These are phyloP conservation scores for Oryza meridionalis DNA, from an alignment of 176 grass and related monocot genomes.

Conservation along the genomic window DNA sequence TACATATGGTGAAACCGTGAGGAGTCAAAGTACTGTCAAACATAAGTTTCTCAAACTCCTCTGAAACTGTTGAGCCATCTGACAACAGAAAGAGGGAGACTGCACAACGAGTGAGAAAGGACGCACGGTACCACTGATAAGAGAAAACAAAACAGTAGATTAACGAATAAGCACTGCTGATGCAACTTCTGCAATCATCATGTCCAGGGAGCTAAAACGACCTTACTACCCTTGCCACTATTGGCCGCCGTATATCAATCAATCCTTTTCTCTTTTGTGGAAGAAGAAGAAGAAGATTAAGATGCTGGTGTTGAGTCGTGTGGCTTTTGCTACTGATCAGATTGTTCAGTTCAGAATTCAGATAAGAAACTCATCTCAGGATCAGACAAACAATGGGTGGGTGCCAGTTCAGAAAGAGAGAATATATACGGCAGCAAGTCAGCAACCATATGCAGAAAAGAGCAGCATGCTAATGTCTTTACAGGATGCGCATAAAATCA, in stretches of 20 bases:
- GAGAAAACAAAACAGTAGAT: neutral
- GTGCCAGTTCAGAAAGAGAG: neutral
- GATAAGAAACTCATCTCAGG: neutral
- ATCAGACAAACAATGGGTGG: neutral
- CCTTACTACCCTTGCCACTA: neutral
- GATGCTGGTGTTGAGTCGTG: neutral
- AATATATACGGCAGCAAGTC: neutral
- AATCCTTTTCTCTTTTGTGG: neutral
- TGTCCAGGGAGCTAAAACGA: neutral
- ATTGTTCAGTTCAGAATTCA: neutral
- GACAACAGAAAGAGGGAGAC: neutral
- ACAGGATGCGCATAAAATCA: conserved; percentile 8
- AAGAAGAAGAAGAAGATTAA: neutral
- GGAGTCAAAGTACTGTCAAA: neutral
- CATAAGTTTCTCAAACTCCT: neutral
- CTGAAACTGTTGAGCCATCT: neutral
- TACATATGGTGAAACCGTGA: neutral
- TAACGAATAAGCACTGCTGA: neutral
- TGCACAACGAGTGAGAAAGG: neutral
- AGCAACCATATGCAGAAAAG: neutral
- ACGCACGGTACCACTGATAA: neutral
- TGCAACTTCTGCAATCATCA: neutral
- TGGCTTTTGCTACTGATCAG: neutral
- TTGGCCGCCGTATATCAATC: neutral
- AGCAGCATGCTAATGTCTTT: neutral